Evolutionary conservation across 805 yeast genomes (phyloP).

Genomic region (Candida railenensis): DNA sequence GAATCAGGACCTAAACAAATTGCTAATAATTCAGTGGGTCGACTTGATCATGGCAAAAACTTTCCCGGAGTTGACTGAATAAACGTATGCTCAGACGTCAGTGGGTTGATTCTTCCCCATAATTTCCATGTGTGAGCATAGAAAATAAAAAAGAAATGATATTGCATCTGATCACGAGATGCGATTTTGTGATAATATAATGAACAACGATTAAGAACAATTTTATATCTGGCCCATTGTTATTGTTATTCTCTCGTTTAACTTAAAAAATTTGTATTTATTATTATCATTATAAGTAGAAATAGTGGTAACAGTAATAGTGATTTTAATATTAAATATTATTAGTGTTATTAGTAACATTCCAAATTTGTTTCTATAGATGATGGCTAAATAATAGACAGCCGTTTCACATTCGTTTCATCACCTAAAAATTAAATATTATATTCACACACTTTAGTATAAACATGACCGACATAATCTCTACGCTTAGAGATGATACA

Average conservation of each 20-base stretch:
- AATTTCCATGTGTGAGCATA: background rate
- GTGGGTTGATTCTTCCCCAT: background rate
- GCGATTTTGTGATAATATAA: background rate
- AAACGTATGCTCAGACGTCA: background rate
- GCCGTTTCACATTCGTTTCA: background rate
- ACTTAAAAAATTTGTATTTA: too few species aligned
- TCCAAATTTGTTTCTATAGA: too few species aligned
- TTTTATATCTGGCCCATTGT: too few species aligned
- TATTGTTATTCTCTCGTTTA: too few species aligned
- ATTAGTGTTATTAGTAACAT: too few species aligned
- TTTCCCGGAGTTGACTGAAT: conserved; percentile 22
- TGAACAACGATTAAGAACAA: too few species aligned
- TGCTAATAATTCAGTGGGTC: conserved; percentile 18
- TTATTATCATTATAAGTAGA: too few species aligned
- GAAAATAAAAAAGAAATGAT: too few species aligned
- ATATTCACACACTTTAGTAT: background rate
- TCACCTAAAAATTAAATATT: background rate
- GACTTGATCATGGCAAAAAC: conserved; percentile 20
- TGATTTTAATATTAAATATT: too few species aligned
- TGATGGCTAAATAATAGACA: too few species aligned
- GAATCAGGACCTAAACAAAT: conserved; percentile 17
- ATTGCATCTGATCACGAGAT: background rate
- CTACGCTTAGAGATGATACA: conserved; percentile 1
- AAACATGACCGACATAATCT: background rate
- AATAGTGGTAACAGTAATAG: too few species aligned